These are phyloP conservation scores for Persicaria maculosa DNA, from an alignment of 148 eudicot species.

Conservation along the genomic window DNA sequence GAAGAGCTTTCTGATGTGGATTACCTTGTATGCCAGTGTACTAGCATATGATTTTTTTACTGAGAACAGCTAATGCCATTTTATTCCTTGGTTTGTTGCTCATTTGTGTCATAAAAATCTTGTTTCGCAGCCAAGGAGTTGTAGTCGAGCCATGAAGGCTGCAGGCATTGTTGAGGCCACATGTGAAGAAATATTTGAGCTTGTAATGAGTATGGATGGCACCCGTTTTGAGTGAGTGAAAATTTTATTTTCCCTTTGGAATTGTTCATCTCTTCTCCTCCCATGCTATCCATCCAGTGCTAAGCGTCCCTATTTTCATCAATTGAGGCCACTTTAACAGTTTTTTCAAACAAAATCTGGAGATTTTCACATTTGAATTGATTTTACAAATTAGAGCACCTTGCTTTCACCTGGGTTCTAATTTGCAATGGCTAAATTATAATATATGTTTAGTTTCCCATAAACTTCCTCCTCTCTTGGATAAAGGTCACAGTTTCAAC, in stretches of 20 bases:
- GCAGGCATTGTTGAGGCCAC: conserved; percentile 97
- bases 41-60: neutral
- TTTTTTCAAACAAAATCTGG: neutral
- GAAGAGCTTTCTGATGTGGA: conserved; percentile 98
- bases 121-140: conserved; percentile 85
- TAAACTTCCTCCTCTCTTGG: neutral
- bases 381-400: neutral
- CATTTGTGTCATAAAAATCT: conserved; percentile 1
- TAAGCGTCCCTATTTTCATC: neutral
- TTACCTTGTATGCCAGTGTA: conserved; percentile 62
- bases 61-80: neutral
- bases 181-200: conserved; percentile 96
- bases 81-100: conserved; percentile 6
- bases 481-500: neutral
- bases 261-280: neutral
- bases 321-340: no score
- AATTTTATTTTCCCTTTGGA: neutral
- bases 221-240: conserved; percentile 90
- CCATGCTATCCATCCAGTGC: neutral
- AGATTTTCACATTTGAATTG: neutral
- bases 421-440: neutral
- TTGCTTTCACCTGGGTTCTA: neutral
- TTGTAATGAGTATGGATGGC: conserved; percentile 97
- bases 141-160: conserved; percentile 99
- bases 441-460: neutral